These are phyloP conservation scores for Podospora appendiculata DNA, from an alignment of 495 filamentous ascomycete genomes.

Conservation along the genomic window DNA sequence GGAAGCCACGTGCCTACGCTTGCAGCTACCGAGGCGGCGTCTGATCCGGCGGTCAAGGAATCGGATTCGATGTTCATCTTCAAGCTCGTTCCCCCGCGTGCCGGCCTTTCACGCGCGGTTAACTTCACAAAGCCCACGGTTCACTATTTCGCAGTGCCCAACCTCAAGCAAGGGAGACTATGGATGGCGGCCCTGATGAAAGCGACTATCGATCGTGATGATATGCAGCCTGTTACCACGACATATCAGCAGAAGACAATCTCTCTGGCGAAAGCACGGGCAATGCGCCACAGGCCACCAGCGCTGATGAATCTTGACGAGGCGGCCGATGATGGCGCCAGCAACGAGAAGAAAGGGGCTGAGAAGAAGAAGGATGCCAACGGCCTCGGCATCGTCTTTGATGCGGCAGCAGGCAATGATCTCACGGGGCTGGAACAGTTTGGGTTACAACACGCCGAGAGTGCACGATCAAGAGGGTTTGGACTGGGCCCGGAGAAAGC, in stretches of 20 bases:
- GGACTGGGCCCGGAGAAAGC: conserved; percentile 26
- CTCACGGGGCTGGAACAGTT: conserved; percentile 40
- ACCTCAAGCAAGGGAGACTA: conserved; percentile 72
- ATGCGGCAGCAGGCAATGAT: conserved; percentile 34
- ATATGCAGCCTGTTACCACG: conserved; percentile 64
- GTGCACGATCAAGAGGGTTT: conserved; percentile 23
- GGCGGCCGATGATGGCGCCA: conserved; percentile 27
- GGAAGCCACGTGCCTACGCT: conserved; percentile 51
- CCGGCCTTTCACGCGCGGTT: conserved; percentile 80
- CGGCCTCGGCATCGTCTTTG: conserved; percentile 42
- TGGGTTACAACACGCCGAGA: conserved; percentile 31
- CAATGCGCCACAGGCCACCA: conserved; percentile 80
- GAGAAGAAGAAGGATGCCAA: conserved; percentile 16
- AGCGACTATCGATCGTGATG: conserved; percentile 94
- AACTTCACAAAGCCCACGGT: conserved; percentile 95
- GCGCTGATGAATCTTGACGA: conserved; percentile 71
- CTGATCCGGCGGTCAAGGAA: conserved; percentile 31
- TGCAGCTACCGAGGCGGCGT: conserved; percentile 34
- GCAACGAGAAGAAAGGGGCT: conserved; percentile 8
- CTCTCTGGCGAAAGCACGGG: conserved; percentile 71
- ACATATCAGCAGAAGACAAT: conserved; percentile 97
- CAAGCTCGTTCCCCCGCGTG: conserved; percentile 89
- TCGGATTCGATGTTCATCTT: conserved; percentile 82
- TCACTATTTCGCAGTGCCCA: conserved; percentile 96
- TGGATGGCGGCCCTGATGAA: conserved; percentile 99